phyloP scores from a whole-genome alignment of 768 basidiomycete genomes.

The Sporobolomyces roseus region DNA sequence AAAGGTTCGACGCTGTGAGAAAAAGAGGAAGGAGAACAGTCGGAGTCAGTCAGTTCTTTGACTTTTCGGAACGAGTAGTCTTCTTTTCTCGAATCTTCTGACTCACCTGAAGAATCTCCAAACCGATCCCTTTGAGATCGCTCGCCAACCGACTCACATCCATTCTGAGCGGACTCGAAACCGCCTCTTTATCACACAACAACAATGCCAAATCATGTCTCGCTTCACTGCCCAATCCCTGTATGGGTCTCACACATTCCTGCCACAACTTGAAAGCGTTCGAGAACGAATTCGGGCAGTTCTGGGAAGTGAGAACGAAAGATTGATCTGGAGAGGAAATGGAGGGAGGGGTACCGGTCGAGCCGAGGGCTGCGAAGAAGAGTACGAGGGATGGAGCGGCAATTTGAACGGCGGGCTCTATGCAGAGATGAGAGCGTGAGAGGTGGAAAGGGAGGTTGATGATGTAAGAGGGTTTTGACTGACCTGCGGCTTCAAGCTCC shows the following conservation, averaged over 20 bases:
- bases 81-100: too few species aligned
- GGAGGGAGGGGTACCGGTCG: conserved; percentile 69
- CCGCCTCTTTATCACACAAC: conserved; percentile 60
- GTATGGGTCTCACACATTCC: conserved; percentile 62
- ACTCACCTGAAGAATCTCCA: conserved; percentile 64
- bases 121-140: conserved; percentile 76
- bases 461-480: neutral
- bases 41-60: neutral
- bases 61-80: neutral
- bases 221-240: conserved; percentile 59
- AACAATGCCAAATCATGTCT: conserved; percentile 79
- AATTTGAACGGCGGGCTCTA: conserved; percentile 7
- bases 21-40: neutral
- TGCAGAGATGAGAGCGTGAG: neutral
- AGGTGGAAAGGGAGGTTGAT: neutral
- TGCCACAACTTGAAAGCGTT: conserved; percentile 73
- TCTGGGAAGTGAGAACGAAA: conserved; percentile 60
- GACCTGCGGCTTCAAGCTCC: conserved; percentile 67
- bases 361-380: conserved; percentile 76
- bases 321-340: conserved; percentile 66
- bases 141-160: conserved; percentile 64
- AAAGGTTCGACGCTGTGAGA: conserved; percentile 67
- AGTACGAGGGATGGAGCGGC: conserved; percentile 74
- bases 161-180: conserved; percentile 50
- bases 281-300: conserved; percentile 67